phyloP scores from a whole-genome alignment of 192 early-diverging fungal genomes.

The Coemansia sp. region DNA sequence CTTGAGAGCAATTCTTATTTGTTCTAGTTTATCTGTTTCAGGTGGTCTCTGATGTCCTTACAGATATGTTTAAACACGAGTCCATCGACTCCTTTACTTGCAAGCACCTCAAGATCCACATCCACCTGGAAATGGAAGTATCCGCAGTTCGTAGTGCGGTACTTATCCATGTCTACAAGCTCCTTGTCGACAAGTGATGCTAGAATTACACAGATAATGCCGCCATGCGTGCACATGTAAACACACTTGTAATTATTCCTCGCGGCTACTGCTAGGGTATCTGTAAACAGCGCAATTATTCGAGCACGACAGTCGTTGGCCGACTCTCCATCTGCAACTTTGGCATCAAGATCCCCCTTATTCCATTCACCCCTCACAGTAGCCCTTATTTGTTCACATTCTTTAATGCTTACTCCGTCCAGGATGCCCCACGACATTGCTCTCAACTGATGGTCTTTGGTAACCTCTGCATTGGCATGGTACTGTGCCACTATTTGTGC shows the following conservation, averaged over 20 bases:
- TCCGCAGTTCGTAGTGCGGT: conserved; percentile 39
- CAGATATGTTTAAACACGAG: conserved; percentile 30
- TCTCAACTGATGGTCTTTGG: conserved; percentile 35
- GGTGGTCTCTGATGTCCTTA: conserved; percentile 40
- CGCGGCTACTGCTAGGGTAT: conserved; percentile 15
- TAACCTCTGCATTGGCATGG: conserved; percentile 15
- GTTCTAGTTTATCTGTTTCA: conserved; percentile 1
- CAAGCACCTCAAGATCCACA: conserved; percentile 1
- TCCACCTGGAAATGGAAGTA: conserved; percentile 29
- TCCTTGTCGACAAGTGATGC: conserved; percentile 34
- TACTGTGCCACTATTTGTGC: conserved; percentile 22
- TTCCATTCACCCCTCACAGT: conserved; percentile 20
- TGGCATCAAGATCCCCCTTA: conserved; percentile 36
- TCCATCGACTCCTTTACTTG: conserved; percentile 3
- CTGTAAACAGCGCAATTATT: conserved; percentile 18
- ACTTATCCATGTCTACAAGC: conserved; percentile 30
- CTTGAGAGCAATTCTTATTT: not conserved
- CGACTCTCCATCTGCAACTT: conserved; percentile 36
- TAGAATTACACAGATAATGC: conserved; percentile 42
- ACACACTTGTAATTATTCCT: conserved; percentile 20
- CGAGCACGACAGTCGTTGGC: conserved; percentile 30
- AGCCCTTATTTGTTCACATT: conserved; percentile 7
- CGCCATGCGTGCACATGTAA: conserved; percentile 39
- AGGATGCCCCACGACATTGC: conserved; percentile 44
- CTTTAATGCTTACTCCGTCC: conserved; percentile 26